Evolutionary conservation across 2,329 filamentous ascomycete genomes (phyloP).

Genomic region (Bimuria novae-zelandiae): DNA sequence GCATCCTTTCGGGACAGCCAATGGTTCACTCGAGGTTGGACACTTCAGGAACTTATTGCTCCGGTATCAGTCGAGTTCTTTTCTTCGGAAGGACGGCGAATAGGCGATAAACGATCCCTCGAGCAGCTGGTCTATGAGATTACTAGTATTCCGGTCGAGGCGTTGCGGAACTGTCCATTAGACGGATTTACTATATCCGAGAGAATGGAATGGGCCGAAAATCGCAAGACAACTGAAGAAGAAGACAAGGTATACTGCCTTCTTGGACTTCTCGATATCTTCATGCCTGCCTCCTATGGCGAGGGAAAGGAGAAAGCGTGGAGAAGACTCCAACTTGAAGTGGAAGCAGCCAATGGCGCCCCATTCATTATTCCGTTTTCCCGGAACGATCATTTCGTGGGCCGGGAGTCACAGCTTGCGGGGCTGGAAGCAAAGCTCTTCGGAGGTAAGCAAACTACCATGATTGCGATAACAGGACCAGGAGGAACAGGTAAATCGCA

Average conservation of each 20-base stretch:
- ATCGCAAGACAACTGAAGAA: conserved; percentile 24
- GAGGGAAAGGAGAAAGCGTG: not conserved
- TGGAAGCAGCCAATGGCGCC: conserved; percentile 7
- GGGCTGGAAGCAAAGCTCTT: conserved; percentile 28
- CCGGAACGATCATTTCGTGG: too few species aligned
- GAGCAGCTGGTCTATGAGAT: conserved; percentile 17
- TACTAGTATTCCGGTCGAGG: conserved; percentile 19
- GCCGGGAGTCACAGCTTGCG: conserved; percentile 33
- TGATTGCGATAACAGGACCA: not conserved
- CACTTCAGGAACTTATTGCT: conserved; percentile 11
- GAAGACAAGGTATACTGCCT: conserved; percentile 30
- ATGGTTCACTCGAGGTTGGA: too few species aligned
- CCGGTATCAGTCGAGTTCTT: conserved; percentile 18
- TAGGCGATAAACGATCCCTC: conserved; percentile 16
- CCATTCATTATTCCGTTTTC: conserved; percentile 33
- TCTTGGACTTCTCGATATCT: conserved; percentile 29
- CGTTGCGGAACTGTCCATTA: conserved; percentile 18
- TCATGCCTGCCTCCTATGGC: not conserved
- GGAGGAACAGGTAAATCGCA: not conserved
- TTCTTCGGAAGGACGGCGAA: conserved; percentile 9
- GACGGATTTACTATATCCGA: conserved; percentile 23
- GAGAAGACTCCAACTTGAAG: not conserved
- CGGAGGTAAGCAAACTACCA: not conserved
- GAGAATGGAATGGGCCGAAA: conserved; percentile 22
- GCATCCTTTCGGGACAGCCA: too few species aligned